These are phyloP conservation scores for Steccherinum ochraceum DNA, from an alignment of 768 basidiomycete genomes.

Conservation along the genomic window DNA sequence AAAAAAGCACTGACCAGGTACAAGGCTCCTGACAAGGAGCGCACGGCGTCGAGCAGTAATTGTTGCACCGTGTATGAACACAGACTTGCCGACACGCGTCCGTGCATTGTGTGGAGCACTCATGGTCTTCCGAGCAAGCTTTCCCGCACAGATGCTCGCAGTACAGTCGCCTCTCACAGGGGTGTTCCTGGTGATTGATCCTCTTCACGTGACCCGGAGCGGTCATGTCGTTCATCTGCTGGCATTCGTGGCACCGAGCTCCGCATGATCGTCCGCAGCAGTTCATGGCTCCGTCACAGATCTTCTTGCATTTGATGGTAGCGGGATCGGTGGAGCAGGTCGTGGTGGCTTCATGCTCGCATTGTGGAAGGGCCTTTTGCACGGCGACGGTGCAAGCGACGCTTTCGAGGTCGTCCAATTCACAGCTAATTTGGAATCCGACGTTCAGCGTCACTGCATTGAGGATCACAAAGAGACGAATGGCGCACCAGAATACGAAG, in stretches of 20 bases:
- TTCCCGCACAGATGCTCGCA: conserved; percentile 51
- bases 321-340: conserved; percentile 41
- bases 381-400: conserved; percentile 40
- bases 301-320: conserved; percentile 29
- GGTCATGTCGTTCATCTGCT: conserved; percentile 17
- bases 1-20: conserved; percentile 27
- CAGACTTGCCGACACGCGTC: conserved; percentile 48
- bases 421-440: conserved; percentile 35
- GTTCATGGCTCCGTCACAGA: conserved; percentile 38
- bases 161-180: conserved; percentile 44
- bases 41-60: conserved; percentile 46
- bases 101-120: conserved; percentile 41
- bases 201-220: conserved; percentile 17
- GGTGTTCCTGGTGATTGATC: conserved; percentile 35
- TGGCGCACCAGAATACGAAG: conserved; percentile 43
- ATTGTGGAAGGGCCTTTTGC: conserved; percentile 37
- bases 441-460: too few relatives aligned
- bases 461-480: background rate
- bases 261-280: conserved; percentile 52
- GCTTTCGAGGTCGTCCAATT: conserved; percentile 36
- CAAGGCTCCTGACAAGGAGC: conserved; percentile 60
- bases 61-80: conserved; percentile 42
- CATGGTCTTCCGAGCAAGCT: conserved; percentile 43
- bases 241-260: conserved; percentile 45
- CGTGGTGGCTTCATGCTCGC: conserved; percentile 48